phyloP scores from a whole-genome alignment of 2,329 filamentous ascomycete genomes.

The Aspergillus fumigatus region DNA sequence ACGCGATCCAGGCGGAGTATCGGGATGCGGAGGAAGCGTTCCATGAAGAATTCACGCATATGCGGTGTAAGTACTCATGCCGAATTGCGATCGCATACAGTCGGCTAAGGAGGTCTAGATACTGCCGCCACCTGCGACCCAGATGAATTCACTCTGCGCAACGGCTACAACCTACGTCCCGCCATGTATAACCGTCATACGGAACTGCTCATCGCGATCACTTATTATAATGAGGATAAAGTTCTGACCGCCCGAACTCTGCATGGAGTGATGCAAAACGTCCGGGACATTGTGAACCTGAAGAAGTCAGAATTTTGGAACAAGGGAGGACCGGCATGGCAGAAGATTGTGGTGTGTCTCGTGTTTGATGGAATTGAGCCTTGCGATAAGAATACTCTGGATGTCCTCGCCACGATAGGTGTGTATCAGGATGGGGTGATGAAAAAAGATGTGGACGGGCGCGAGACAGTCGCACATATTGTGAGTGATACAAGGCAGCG shows the following conservation, averaged over 20 bases:
- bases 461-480: slow-evolving; percentile 93
- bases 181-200: slow-evolving; percentile 99
- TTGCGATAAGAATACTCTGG: slow-evolving; percentile 90
- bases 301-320: slow-evolving; percentile 99
- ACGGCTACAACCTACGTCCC: slow-evolving; percentile 94
- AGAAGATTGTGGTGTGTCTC: slow-evolving; percentile 96
- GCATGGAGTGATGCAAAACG: slow-evolving; percentile 98
- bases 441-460: slow-evolving; percentile 97
- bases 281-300: slow-evolving; percentile 95
- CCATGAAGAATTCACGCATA: slow-evolving; percentile 87
- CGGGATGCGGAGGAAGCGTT: slow-evolving; percentile 80
- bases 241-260: slow-evolving; percentile 83
- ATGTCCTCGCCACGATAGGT: slow-evolving; percentile 89
- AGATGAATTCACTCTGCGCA: slow-evolving; percentile 96
- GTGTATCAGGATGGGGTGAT: slow-evolving; percentile 97
- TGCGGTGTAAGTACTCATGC: slow-evolving; percentile 63
- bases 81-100: slow-evolving; percentile 1
- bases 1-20: slow-evolving; percentile 90
- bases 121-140: slow-evolving; percentile 96
- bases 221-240: slow-evolving; percentile 99
- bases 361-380: slow-evolving; percentile 98
- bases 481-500: slow-evolving; percentile 30
- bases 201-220: slow-evolving; percentile 93
- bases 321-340: slow-evolving; percentile 96
- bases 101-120: slow-evolving; percentile 44